Base-by-base conservation (phyloP, 345 rosid genomes). In the Passiflora organensis region DNA sequence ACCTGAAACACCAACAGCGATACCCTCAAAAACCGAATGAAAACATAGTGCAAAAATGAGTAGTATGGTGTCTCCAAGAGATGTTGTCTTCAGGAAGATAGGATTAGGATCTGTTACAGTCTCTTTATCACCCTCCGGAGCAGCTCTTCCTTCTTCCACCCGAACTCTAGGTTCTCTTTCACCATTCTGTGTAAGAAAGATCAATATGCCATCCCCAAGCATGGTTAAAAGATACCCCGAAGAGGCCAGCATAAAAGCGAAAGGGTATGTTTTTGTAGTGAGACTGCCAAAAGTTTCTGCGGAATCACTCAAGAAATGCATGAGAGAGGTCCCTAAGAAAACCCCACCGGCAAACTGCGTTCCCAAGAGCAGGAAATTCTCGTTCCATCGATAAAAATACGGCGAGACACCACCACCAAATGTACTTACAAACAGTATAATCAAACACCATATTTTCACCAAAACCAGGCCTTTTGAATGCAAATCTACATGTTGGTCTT, bases 1-100 rank as follows among this genome's bases (percentile, higher is more conserved):
- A 82, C 89, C 94, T 51, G 95, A 68, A 45, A 85, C 82, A 42
- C 97, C 97, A 59, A 90, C 70, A 6, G 95, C 97, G 13, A 87
- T 90, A 6, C 97, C 97, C 70, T 87, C 95, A 49, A 90, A 90
- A 36, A 90, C 56, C 0, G 97, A 90, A 55, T 90, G 95, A 51
- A 85, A 87, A 65, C 91, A 90, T 19, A 87, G 69, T 32, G 94
- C 97, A 44, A 70, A 43, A 50, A 90, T 85, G 32, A 90, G 81
- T 39, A 90, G 76, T 10, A 86, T 56, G 15, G 95, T 81, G 69
- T 87, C 95, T 5, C 94, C 93, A 23, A 80, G 38, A 14, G 77
- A 70, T 2, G 71, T 51, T 0, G 86, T 83, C 42, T 56, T 71
- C 23, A 87, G 6, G 58, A 87, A 56, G 38, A 73, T 53, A 6